phyloP scores from a whole-genome alignment of 192 early-diverging fungal genomes.

The Geranomyces variabilis region DNA sequence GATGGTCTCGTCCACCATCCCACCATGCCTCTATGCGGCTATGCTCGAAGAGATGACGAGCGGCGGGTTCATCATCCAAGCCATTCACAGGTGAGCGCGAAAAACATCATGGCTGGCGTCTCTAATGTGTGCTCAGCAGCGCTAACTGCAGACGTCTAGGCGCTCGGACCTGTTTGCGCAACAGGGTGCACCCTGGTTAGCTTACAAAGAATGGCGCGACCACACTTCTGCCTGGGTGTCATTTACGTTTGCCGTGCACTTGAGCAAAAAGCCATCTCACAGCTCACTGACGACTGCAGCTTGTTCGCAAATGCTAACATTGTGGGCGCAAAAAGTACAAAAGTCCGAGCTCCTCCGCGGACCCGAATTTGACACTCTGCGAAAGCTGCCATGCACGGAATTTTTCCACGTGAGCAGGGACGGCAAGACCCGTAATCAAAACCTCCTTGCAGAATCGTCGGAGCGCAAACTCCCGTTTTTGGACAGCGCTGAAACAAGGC shows the following conservation, averaged over 20 bases:
- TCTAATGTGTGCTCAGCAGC: background rate
- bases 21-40: conserved; percentile 8
- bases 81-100: conserved; percentile 10
- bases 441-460: background rate
- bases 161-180: background rate
- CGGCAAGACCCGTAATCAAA: background rate
- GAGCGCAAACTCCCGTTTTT: conserved; percentile 5
- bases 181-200: background rate
- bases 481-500: conserved; percentile 17
- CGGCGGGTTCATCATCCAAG: conserved; percentile 16
- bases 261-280: background rate
- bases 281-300: background rate
- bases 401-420: background rate
- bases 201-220: conserved; percentile 11
- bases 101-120: background rate
- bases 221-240: background rate
- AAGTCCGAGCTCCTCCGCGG: background rate
- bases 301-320: background rate
- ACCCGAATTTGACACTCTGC: background rate
- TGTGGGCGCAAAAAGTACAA: background rate
- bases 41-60: conserved; percentile 23
- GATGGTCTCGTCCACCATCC: background rate
- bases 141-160: conserved; percentile 5
- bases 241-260: background rate
- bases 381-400: background rate